phyloP scores from a whole-genome alignment of 257 asterid species.

The Fraxinus quadrangulata region DNA sequence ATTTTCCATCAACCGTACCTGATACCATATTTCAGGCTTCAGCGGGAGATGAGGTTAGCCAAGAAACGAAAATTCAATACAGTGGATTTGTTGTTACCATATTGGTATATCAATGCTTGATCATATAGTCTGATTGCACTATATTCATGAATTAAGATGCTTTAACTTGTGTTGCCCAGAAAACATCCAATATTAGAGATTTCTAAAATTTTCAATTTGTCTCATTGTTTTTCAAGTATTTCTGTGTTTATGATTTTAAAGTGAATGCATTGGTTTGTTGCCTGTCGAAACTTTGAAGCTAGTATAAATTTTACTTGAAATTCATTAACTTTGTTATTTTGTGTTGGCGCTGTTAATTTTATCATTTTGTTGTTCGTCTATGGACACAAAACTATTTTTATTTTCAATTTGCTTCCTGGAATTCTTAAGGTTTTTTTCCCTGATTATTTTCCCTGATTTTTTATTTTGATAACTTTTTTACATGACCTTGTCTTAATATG shows the following conservation, averaged over 20 bases:
- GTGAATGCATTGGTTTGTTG: background rate
- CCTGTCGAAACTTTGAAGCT: background rate
- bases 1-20: constrained; percentile 79
- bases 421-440: no score
- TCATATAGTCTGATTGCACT: constrained; percentile 5
- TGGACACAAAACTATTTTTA: background rate
- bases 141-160: background rate
- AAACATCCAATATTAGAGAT: background rate
- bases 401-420: background rate
- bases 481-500: background rate
- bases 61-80: constrained; percentile 11
- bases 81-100: constrained; percentile 16
- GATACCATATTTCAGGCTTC: constrained; percentile 83
- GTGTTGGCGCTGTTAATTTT: background rate
- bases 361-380: background rate
- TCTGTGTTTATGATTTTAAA: background rate
- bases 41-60: constrained; percentile 88
- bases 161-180: background rate
- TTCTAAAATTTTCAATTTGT: background rate
- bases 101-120: constrained; percentile 2
- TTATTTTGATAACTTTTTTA: background rate
- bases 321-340: background rate
- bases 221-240: background rate
- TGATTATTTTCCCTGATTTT: background rate
- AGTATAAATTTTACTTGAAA: background rate